A percentile compares a stretch with the other conserved stretches of the same genome.
Conservation (phyloP, 306 rosid species). For the Castanea mollissima region DNA sequence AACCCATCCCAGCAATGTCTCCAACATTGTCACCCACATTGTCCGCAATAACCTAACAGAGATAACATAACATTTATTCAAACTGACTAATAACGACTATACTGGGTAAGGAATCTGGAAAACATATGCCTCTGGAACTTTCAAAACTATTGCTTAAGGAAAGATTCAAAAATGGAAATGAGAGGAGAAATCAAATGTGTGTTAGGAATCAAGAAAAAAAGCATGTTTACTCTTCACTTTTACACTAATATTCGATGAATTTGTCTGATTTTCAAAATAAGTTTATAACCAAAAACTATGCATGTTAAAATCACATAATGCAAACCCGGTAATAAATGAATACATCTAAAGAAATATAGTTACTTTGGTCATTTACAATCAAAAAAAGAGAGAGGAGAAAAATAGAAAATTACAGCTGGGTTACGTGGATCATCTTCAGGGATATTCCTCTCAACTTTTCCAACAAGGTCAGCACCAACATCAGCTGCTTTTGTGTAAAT, state of each 20-base stretch:
- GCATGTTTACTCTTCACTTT: neutral
- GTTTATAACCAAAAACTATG: neutral
- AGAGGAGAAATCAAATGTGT: neutral
- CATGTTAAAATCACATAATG: constrained; percentile 1
- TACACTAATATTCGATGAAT: neutral
- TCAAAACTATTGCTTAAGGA: neutral
- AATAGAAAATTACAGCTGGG: constrained; percentile 53
- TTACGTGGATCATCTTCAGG: constrained; percentile 78
- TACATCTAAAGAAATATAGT: neutral
- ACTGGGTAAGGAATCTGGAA: neutral
- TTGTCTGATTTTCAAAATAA: neutral
- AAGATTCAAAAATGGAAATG: neutral
- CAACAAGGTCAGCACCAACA: constrained; percentile 82
- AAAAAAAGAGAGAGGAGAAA: neutral
- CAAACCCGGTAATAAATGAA: neutral
- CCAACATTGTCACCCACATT: constrained; percentile 78
- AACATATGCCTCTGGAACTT: neutral
- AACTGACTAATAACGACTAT: neutral
- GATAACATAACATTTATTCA: neutral
- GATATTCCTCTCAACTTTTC: constrained; percentile 60
- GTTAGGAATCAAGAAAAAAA: neutral
- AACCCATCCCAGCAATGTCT: constrained; percentile 81
- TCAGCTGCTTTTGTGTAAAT: constrained; percentile 80
- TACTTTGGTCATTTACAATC: neutral
- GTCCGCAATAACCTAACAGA: constrained; percentile 68